Conservation (phyloP, 1,139 yeast species). For the Candida anutae region DNA sequence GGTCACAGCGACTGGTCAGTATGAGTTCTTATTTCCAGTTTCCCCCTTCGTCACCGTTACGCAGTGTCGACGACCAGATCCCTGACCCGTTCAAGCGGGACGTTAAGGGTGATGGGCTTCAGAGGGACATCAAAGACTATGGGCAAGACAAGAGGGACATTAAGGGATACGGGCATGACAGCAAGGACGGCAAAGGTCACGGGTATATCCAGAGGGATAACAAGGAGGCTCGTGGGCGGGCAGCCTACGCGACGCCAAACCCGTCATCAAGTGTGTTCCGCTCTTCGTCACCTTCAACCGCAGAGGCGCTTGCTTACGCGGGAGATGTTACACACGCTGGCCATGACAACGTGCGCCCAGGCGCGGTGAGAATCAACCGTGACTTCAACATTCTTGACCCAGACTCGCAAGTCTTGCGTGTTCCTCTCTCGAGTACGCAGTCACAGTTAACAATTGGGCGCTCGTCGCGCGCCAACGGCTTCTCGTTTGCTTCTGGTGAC, state of each 20-base stretch:
- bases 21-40: constrained; percentile 32
- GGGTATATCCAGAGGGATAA: constrained; percentile 2
- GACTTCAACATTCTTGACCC: constrained; percentile 37
- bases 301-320: constrained; percentile 4
- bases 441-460: constrained; percentile 45
- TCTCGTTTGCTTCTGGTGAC: constrained; percentile 45
- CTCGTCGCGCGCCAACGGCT: constrained; percentile 55
- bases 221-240: constrained; percentile 16
- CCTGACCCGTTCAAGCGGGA: constrained; percentile 14
- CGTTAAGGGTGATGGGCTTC: not conserved
- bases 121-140: constrained; percentile 2
- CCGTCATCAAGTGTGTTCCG: constrained; percentile 48
- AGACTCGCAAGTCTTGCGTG: constrained; percentile 26
- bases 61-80: constrained; percentile 17
- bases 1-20: too few species aligned
- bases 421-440: constrained; percentile 22
- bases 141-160: not conserved
- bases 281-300: constrained; percentile 33
- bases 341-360: constrained; percentile 5
- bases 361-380: constrained; percentile 14
- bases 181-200: constrained; percentile 1
- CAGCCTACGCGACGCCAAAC: constrained; percentile 44
- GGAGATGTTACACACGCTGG: constrained; percentile 4
- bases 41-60: constrained; percentile 61
- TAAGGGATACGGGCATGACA: too few species aligned